Evolutionary conservation across 2,329 filamentous ascomycete genomes (phyloP).

Genomic region (Xylariales sp.): DNA sequence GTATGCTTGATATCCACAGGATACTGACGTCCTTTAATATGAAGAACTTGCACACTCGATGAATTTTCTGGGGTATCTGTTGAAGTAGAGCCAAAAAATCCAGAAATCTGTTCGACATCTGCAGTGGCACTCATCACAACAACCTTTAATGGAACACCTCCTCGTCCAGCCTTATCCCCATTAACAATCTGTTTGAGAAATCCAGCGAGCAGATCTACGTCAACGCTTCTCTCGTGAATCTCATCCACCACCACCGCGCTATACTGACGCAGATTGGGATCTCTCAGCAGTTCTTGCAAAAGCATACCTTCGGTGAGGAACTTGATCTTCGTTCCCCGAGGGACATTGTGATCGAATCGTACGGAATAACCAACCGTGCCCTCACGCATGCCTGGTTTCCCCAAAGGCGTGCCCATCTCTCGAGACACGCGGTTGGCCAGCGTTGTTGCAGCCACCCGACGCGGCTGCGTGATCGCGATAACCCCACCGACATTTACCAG

Average conservation of each 20-base stretch:
- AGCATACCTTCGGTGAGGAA: conserved; percentile 96
- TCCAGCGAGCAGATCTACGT: conserved; percentile 86
- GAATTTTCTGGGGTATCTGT: conserved; percentile 9
- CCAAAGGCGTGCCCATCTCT: conserved; percentile 59
- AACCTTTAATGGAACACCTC: conserved; percentile 76
- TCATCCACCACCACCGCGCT: conserved; percentile 92
- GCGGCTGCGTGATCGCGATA: conserved; percentile 91
- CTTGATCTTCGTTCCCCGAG: conserved; percentile 81
- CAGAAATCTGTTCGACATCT: conserved; percentile 72
- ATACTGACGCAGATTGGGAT: conserved; percentile 78
- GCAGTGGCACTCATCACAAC: conserved; percentile 97
- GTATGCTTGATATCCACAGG: conserved; percentile 78
- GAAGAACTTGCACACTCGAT: conserved; percentile 36
- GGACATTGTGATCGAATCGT: conserved; percentile 83
- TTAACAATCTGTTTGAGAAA: conserved; percentile 77
- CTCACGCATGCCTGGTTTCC: conserved; percentile 26
- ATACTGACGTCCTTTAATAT: conserved; percentile 82
- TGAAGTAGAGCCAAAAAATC: conserved; percentile 58
- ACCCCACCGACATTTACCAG: conserved; percentile 64
- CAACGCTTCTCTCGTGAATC: conserved; percentile 92
- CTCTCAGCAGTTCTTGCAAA: conserved; percentile 84
- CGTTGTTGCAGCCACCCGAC: conserved; percentile 89
- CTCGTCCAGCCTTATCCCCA: conserved; percentile 57
- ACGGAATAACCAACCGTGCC: conserved; percentile 84
- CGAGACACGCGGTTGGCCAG: conserved; percentile 82